phyloP scores from a whole-genome alignment of 2,329 filamentous ascomycete genomes.

The Pestalotiopsis sp. region DNA sequence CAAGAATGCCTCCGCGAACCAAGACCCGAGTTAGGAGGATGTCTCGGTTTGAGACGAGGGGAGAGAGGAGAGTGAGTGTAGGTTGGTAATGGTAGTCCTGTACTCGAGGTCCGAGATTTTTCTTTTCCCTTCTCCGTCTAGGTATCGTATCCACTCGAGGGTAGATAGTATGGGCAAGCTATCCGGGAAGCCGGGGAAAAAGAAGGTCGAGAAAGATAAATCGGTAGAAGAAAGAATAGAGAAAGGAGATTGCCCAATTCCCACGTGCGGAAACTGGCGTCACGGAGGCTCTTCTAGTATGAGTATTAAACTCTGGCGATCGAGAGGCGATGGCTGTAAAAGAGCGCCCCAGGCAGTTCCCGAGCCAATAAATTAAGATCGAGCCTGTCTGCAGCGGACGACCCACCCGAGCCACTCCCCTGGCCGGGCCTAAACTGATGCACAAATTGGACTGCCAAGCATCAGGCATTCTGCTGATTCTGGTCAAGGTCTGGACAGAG shows the following conservation, averaged over 20 bases:
- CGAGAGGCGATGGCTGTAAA: constrained; percentile 12
- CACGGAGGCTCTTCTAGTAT: constrained; percentile 6
- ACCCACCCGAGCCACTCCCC: not conserved
- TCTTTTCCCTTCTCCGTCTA: not conserved
- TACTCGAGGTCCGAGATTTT: not conserved
- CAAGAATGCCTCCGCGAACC: not conserved
- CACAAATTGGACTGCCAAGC: constrained; percentile 14
- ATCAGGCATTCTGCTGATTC: constrained; percentile 10
- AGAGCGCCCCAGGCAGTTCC: constrained; percentile 2
- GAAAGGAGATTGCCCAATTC: constrained; percentile 5
- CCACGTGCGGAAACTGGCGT: constrained; percentile 13
- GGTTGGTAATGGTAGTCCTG: not conserved
- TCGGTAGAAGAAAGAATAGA: not conserved
- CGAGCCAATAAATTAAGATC: constrained; percentile 13
- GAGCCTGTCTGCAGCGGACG: constrained; percentile 12
- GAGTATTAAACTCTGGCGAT: constrained; percentile 14
- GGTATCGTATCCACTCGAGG: not conserved
- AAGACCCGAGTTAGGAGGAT: not conserved
- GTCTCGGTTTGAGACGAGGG: not conserved
- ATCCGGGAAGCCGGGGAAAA: not conserved
- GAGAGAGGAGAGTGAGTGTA: not conserved
- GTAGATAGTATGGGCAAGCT: not conserved
- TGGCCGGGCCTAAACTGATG: constrained; percentile 12
- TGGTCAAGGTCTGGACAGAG: constrained; percentile 7
- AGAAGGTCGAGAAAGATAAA: not conserved